phyloP scores from a whole-genome alignment of 768 basidiomycete species.

The Mrakia frigida region DNA sequence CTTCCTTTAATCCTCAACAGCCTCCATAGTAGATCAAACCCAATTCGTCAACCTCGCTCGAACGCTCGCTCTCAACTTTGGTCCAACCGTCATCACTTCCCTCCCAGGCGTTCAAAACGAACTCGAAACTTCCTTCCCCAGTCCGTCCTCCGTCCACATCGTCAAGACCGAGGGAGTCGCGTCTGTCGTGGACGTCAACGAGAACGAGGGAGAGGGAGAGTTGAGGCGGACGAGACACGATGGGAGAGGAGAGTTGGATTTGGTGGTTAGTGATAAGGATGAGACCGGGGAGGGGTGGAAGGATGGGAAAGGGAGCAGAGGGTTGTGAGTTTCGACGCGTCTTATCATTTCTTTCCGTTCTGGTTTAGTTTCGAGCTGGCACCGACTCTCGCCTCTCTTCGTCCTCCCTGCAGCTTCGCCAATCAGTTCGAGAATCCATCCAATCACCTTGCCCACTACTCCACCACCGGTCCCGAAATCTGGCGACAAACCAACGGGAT shows the following conservation, averaged over 20 bases:
- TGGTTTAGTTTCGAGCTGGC: no score
- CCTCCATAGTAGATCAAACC: constrained; percentile 85
- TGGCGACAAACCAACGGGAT: constrained; percentile 84
- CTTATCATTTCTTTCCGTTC: no score
- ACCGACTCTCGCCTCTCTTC: not conserved
- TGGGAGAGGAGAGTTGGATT: constrained; percentile 17
- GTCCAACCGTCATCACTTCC: constrained; percentile 45
- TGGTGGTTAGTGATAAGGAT: constrained; percentile 28
- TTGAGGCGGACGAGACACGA: not conserved
- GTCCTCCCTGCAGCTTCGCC: constrained; percentile 59
- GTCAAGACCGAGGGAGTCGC: not conserved
- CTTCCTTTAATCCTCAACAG: constrained; percentile 38
- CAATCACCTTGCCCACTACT: constrained; percentile 82
- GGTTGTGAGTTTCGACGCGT: constrained; percentile 26
- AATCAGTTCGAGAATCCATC: constrained; percentile 93
- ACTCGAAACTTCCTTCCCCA: not conserved
- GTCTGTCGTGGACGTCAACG: not conserved
- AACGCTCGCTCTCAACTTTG: constrained; percentile 70
- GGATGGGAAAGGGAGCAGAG: constrained; percentile 21
- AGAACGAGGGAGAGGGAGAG: not conserved
- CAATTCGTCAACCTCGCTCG: constrained; percentile 86
- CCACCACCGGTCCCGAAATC: constrained; percentile 90
- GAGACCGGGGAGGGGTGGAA: constrained; percentile 26
- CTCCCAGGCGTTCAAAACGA: constrained; percentile 22
- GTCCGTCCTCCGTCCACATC: not conserved